Base-by-base conservation (phyloP, 108 stramenopile species). In the Mediolabrus comicus region DNA sequence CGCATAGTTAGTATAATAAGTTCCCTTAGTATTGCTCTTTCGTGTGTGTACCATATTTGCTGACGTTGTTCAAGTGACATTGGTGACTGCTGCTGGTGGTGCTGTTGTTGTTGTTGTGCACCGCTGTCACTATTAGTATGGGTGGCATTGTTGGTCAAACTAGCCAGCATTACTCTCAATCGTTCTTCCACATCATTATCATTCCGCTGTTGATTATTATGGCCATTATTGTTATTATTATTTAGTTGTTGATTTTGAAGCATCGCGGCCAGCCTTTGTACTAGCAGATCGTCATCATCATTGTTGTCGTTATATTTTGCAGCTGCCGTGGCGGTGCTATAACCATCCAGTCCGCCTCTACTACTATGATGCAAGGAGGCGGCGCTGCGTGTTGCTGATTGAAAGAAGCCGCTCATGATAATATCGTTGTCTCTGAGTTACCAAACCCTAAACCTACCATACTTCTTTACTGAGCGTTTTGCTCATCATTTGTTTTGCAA, bases 1-100 rank as follows among this genome's bases (percentile, higher is more conserved):
- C 75, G 61, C 67, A 76, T 63, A 19, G 67, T 76, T 8, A 76
- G 38, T 28, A 76, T 62, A 6, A 76, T 59, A n/a, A 76, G 43
- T 59, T 76, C 75, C 13, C 75, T 67, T 0, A 76, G 61, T 24
- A 76, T 51, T 36, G 62, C 58, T 35, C 65, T 34, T 59, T 76
- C 75, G 27, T 64, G 29, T 39, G 38, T 35, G 68, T 64, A 64
- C 34, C 52, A 69, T 52, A 14, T 25, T 46, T 68, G 36, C 31
- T 56, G 51, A 26, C 31, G 36, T 24, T 67, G 24, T 1, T 11
- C 17, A 22, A 29, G 53, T 35, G 22, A 17, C 34, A 8, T 2
- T 36, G 53, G 14, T 67, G 7, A 35, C 0, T 0, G 56, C 4
- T 24, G 56, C 3, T 3, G 51, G 3, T 19, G 51, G 3, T 33